phyloP scores from a whole-genome alignment of 2,329 filamentous ascomycete genomes.

The Trichoderma atrobrunneum region DNA sequence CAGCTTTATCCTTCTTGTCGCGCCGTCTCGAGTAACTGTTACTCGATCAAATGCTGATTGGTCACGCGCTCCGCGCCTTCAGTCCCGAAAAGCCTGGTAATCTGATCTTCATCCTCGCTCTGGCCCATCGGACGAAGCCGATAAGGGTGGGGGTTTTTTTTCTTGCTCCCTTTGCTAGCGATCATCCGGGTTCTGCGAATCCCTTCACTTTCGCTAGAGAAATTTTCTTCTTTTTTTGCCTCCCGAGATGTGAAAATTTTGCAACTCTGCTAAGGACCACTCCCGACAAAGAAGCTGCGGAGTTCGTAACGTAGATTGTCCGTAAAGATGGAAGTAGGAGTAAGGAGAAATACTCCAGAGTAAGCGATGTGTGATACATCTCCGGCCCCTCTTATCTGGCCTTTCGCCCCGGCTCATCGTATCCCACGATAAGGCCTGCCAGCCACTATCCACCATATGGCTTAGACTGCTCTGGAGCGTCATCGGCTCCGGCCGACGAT shows the following conservation, averaged over 20 bases:
- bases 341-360: background rate
- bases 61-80: background rate
- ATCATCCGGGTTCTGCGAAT: conserved; percentile 9
- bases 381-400: conserved; percentile 1
- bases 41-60: conserved; percentile 20
- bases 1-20: background rate
- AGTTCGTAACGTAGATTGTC: background rate
- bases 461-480: conserved; percentile 3
- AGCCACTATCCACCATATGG: conserved; percentile 14
- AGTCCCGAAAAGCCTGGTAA: background rate
- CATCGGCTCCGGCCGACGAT: conserved; percentile 18
- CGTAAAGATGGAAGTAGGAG: background rate
- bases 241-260: background rate
- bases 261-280: background rate
- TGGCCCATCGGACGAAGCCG: conserved; percentile 9
- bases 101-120: background rate
- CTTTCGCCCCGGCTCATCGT: background rate
- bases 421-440: conserved; percentile 15
- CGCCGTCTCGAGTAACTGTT: conserved; percentile 16
- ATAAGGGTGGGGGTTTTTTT: conserved; percentile 13
- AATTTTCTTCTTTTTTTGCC: background rate
- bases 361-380: background rate
- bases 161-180: background rate
- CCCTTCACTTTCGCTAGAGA: background rate
- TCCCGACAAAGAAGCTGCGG: background rate